These are phyloP conservation scores for Diddensiella caesifluorescens DNA, from an alignment of 805 yeast genomes.

Conservation along the genomic window DNA sequence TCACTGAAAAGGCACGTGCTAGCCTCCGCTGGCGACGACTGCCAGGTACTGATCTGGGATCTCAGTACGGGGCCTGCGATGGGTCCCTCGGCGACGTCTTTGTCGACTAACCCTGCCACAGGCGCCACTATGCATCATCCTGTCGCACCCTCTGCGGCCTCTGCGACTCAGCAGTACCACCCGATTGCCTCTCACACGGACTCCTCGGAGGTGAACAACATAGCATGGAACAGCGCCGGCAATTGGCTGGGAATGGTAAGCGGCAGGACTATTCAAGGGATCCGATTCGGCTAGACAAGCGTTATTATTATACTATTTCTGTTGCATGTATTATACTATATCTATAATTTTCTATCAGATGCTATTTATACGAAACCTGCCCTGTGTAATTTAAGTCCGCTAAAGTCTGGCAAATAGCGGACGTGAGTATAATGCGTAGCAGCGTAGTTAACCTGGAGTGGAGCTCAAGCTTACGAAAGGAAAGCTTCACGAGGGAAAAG, in stretches of 20 bases:
- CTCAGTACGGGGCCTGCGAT: constrained; percentile 46
- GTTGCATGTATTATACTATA: no score
- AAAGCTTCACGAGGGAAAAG: no score
- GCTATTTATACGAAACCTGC: no score
- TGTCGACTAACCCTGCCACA: background rate
- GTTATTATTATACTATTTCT: background rate
- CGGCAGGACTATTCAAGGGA: constrained; percentile 66
- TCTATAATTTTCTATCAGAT: no score
- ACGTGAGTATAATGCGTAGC: no score
- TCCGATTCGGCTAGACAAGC: constrained; percentile 25
- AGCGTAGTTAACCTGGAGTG: no score
- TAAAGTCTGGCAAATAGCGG: no score
- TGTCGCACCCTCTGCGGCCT: constrained; percentile 2
- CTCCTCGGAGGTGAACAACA: constrained; percentile 67
- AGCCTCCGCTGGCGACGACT: constrained; percentile 66
- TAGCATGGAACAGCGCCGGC: constrained; percentile 66
- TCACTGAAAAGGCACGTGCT: constrained; percentile 44
- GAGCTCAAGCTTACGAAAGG: no score
- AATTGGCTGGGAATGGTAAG: constrained; percentile 76
- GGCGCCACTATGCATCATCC: background rate
- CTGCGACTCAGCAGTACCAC: constrained; percentile 11
- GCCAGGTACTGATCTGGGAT: constrained; percentile 60
- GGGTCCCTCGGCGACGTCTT: constrained; percentile 2
- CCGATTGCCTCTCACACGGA: constrained; percentile 49
- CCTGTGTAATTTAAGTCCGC: no score